These are phyloP conservation scores for Debaryomyces castellii DNA, from an alignment of 805 yeast species.

Conservation along the genomic window DNA sequence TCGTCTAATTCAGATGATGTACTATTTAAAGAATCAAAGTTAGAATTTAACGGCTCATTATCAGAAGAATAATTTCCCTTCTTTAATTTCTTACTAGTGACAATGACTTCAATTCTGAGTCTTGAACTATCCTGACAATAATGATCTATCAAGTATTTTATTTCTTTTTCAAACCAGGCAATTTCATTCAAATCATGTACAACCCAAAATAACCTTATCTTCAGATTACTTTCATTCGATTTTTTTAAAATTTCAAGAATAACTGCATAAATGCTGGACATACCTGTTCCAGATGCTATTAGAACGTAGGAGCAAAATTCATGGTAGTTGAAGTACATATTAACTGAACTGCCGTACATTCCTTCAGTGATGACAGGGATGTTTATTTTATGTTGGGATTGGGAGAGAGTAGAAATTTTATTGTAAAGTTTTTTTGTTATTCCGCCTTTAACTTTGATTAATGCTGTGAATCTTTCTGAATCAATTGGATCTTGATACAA, in stretches of 20 bases:
- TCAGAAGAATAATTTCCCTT: background rate
- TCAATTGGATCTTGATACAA: background rate
- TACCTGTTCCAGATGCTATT: slow-evolving; percentile 1
- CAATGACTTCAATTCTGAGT: background rate
- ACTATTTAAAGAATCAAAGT: background rate
- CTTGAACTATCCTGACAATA: background rate
- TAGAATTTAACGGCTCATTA: background rate
- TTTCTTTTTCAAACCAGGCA: slow-evolving; percentile 3
- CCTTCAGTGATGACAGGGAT: slow-evolving; percentile 5
- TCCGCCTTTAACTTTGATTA: slow-evolving; percentile 6
- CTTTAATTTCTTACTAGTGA: background rate
- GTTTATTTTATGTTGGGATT: background rate
- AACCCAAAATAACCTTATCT: slow-evolving; percentile 2
- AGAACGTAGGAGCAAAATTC: background rate
- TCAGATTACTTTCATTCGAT: background rate
- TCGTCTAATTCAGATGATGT: background rate
- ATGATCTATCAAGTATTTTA: background rate
- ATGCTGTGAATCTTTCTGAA: background rate
- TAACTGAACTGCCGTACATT: background rate
- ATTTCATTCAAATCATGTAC: background rate
- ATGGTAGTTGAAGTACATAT: background rate
- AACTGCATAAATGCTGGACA: background rate
- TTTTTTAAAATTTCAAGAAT: background rate
- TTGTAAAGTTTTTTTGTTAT: slow-evolving; percentile 6
- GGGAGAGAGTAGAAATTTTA: background rate